Evolutionary conservation across 164 flowering plant genomes (phyloP).

Genomic region (Annona cherimola): DNA sequence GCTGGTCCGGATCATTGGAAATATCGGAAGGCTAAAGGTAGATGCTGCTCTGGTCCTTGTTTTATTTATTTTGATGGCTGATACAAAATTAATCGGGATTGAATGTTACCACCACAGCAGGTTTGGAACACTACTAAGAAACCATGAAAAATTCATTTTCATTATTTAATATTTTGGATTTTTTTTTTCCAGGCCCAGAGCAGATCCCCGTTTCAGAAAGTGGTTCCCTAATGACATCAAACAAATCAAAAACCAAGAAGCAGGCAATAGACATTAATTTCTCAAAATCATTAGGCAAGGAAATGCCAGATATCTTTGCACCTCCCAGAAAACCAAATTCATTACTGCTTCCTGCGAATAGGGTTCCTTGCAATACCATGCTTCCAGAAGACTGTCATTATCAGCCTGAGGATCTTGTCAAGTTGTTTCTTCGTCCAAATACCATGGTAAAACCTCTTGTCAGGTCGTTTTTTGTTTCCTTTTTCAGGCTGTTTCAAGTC

Average conservation of each 20-base stretch:
- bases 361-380: slow-evolving; percentile 47
- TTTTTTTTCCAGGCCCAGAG: slow-evolving; percentile 39
- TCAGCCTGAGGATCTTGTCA: slow-evolving; percentile 92
- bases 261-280: slow-evolving; percentile 57
- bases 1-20: slow-evolving; percentile 99
- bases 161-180: not conserved
- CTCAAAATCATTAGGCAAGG: slow-evolving; percentile 49
- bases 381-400: slow-evolving; percentile 99
- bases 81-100: not conserved
- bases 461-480: slow-evolving; percentile 1
- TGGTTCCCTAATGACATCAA: slow-evolving; percentile 39
- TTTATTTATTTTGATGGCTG: not conserved
- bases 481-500: slow-evolving; percentile 1
- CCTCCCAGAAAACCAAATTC: slow-evolving; percentile 84
- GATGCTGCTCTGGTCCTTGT: not conserved
- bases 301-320: slow-evolving; percentile 56
- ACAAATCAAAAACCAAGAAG: slow-evolving; percentile 52
- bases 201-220: slow-evolving; percentile 31
- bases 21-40: slow-evolving; percentile 70
- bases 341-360: slow-evolving; percentile 59
- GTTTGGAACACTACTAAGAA: not conserved
- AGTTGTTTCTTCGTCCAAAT: slow-evolving; percentile 84
- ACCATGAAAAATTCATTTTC: not conserved
- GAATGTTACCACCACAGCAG: not conserved
- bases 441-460: slow-evolving; percentile 47